These are phyloP conservation scores for Cladosporium sp. DNA, from an alignment of 2,329 filamentous ascomycete genomes.

Conservation along the genomic window DNA sequence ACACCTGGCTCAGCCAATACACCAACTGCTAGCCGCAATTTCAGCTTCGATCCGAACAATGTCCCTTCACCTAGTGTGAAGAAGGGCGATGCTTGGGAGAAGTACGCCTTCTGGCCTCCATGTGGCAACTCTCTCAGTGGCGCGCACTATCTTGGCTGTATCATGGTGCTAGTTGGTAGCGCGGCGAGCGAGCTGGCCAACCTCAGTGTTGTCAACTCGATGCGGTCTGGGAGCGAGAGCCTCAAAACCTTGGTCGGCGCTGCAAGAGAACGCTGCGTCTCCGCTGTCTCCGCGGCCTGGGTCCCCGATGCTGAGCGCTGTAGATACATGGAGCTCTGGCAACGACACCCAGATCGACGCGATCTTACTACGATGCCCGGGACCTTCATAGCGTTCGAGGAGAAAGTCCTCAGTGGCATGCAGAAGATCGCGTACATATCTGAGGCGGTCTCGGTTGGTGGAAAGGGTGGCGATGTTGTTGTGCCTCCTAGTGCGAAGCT, in stretches of 20 bases:
- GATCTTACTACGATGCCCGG: slow-evolving; percentile 91
- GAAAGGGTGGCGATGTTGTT: slow-evolving; percentile 75
- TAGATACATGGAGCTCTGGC: slow-evolving; percentile 93
- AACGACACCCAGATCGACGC: slow-evolving; percentile 73
- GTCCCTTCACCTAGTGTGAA: slow-evolving; percentile 70
- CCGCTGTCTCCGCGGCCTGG: slow-evolving; percentile 87
- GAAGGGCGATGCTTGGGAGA: slow-evolving; percentile 87
- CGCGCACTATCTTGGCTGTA: slow-evolving; percentile 83
- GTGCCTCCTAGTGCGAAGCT: slow-evolving; percentile 82
- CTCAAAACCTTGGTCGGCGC: slow-evolving; percentile 73
- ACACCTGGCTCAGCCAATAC: slow-evolving; percentile 64
- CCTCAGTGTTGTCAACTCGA: slow-evolving; percentile 60
- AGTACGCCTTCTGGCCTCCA: slow-evolving; percentile 91
- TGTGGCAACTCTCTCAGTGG: slow-evolving; percentile 88
- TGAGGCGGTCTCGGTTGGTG: slow-evolving; percentile 73
- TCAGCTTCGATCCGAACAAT: slow-evolving; percentile 76
- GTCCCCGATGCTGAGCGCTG: slow-evolving; percentile 90
- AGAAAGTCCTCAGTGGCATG: slow-evolving; percentile 77
- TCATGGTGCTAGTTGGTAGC: slow-evolving; percentile 79
- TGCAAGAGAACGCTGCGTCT: slow-evolving; percentile 80
- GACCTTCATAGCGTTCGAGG: slow-evolving; percentile 83
- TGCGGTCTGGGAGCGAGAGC: slow-evolving; percentile 58
- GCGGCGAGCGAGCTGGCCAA: slow-evolving; percentile 83
- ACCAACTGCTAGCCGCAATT: slow-evolving; percentile 62
- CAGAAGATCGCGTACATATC: slow-evolving; percentile 94